A percentile compares a stretch with the other conserved stretches of the same genome.
Conservation (phyloP, 2,329 filamentous ascomycete genomes). For the Magnaporthiopsis poae region DNA sequence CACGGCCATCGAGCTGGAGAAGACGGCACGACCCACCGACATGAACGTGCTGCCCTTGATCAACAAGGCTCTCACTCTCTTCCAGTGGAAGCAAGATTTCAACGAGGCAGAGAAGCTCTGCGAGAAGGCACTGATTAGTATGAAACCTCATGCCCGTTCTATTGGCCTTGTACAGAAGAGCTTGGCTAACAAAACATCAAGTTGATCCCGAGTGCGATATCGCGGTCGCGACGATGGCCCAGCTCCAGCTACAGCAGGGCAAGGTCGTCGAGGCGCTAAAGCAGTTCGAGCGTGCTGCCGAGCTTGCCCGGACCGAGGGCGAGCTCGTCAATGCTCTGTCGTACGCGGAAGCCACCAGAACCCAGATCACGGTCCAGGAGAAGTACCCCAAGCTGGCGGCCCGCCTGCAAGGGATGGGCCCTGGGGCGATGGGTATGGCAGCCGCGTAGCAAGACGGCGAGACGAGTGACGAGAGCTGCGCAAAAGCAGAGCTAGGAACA, state of each 20-base stretch:
- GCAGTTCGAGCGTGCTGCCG: constrained; percentile 93
- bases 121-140: constrained; percentile 93
- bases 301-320: constrained; percentile 85
- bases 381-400: constrained; percentile 73
- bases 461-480: not conserved
- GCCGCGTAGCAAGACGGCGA: constrained; percentile 15
- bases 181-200: constrained; percentile 33
- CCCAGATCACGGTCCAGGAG: constrained; percentile 84
- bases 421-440: constrained; percentile 13
- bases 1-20: constrained; percentile 97
- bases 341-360: constrained; percentile 92
- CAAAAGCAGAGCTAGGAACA: not conserved
- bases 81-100: constrained; percentile 98
- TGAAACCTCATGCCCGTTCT: not conserved
- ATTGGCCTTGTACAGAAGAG: constrained; percentile 8
- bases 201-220: constrained; percentile 98
- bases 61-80: constrained; percentile 93
- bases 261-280: constrained; percentile 90
- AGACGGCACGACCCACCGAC: constrained; percentile 79
- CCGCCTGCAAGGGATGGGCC: constrained; percentile 52
- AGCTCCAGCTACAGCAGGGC: constrained; percentile 91
- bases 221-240: constrained; percentile 95
- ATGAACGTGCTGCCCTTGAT: constrained; percentile 97
- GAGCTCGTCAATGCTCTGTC: constrained; percentile 94
- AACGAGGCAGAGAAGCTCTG: constrained; percentile 89